phyloP scores from a whole-genome alignment of 106 monocot genomes.

The Dioscorea dumetorum region DNA sequence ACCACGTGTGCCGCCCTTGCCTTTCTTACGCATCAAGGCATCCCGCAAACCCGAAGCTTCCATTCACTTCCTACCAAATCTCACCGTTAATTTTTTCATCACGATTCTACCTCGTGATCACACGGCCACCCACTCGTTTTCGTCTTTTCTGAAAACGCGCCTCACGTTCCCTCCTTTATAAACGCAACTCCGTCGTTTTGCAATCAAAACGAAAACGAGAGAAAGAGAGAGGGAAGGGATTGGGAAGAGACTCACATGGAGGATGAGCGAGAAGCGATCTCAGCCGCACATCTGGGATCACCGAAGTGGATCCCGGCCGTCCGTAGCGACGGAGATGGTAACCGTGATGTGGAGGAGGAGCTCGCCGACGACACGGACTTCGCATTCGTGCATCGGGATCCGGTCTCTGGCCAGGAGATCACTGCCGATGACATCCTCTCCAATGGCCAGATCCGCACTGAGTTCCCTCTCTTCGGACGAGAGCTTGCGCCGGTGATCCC shows the following conservation, averaged over 20 bases:
- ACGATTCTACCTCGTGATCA: too few species aligned
- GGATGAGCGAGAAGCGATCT: neutral
- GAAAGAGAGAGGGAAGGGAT: too few species aligned
- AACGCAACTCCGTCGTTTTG: too few species aligned
- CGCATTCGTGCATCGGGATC: constrained; percentile 2
- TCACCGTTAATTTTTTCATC: too few species aligned
- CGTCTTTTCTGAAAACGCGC: too few species aligned
- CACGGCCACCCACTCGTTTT: too few species aligned
- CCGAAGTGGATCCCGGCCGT: neutral
- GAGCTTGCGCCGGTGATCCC: neutral
- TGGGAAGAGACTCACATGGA: neutral
- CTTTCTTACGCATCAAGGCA: too few species aligned
- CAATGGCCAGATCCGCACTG: constrained; percentile 46
- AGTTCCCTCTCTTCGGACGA: constrained; percentile 34
- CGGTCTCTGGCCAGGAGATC: neutral
- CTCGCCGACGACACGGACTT: constrained; percentile 37
- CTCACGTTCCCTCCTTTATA: too few species aligned
- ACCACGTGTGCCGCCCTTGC: too few species aligned
- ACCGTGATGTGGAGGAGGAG: constrained; percentile 3
- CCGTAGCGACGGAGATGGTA: neutral
- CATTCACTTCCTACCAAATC: too few species aligned
- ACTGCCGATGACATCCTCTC: constrained; percentile 33
- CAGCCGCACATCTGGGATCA: neutral
- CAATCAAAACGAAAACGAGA: too few species aligned
- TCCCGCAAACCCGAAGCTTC: too few species aligned